Conservation (phyloP, 2,329 filamentous ascomycete species). For the Penicillium sp. region DNA sequence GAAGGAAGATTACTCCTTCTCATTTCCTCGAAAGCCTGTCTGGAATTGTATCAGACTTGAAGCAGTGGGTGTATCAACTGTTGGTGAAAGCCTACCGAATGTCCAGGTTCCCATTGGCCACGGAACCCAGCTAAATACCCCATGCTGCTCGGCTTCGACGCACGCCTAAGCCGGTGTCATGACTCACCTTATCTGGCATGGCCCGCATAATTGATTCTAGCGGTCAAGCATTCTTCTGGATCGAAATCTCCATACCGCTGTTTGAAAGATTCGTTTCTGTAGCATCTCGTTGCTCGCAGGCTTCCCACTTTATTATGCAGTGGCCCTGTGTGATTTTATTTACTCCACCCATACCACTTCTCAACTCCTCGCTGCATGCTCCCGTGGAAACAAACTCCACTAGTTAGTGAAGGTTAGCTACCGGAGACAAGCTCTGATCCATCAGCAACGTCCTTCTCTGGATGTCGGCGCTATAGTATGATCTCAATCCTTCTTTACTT, state of each 20-base stretch:
- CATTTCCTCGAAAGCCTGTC: slow-evolving; percentile 2
- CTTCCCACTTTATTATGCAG: slow-evolving; percentile 2
- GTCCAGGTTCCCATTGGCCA: slow-evolving; percentile 1
- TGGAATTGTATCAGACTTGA: slow-evolving; percentile 4
- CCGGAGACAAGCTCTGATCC: not conserved
- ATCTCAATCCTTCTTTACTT: not conserved
- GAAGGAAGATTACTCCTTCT: not conserved
- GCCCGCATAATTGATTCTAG: not conserved
- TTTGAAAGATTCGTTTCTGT: not conserved
- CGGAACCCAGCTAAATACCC: not conserved
- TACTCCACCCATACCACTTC: not conserved
- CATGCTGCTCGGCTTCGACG: slow-evolving; percentile 9
- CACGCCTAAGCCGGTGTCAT: slow-evolving; percentile 5
- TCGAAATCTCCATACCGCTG: slow-evolving; percentile 2
- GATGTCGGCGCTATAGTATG: slow-evolving; percentile 4
- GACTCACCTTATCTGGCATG: slow-evolving; percentile 5
- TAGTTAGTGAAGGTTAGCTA: not conserved
- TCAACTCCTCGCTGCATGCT: slow-evolving; percentile 7
- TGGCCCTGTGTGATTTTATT: slow-evolving; percentile 8
- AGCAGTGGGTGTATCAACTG: not conserved
- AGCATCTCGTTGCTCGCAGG: not conserved
- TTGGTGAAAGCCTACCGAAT: not conserved
- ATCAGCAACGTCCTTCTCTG: slow-evolving; percentile 21
- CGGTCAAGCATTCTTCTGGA: slow-evolving; percentile 5
- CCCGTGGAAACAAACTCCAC: not conserved